Evolutionary conservation across 495 filamentous ascomycete genomes (phyloP).

Genomic region (Echria macrotheca): DNA sequence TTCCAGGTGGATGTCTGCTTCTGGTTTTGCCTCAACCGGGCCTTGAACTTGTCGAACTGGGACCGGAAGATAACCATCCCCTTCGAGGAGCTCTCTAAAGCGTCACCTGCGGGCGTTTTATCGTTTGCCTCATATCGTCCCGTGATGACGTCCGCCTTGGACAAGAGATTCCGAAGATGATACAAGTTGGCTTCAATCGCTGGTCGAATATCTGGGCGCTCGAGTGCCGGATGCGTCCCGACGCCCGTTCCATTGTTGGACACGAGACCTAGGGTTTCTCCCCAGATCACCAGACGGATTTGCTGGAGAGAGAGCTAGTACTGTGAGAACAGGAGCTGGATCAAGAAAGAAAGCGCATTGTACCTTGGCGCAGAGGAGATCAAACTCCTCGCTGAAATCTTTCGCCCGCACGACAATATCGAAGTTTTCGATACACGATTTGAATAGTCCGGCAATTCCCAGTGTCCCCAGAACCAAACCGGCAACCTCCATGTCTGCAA

Average conservation of each 20-base stretch:
- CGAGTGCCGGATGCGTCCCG: background rate
- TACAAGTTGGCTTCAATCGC: background rate
- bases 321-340: background rate
- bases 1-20: constrained; percentile 13
- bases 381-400: constrained; percentile 9
- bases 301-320: constrained; percentile 12
- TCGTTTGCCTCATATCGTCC: constrained; percentile 1
- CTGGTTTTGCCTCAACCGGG: constrained; percentile 11
- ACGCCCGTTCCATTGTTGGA: background rate
- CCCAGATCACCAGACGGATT: constrained; percentile 1
- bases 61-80: constrained; percentile 2
- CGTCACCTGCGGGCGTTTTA: background rate
- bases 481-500: too few relatives aligned
- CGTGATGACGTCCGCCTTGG: background rate
- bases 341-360: background rate
- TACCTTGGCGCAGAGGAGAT: constrained; percentile 14
- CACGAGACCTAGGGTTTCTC: background rate
- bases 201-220: background rate
- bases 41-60: constrained; percentile 11
- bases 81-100: background rate
- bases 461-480: constrained; percentile 6
- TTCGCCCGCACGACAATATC: constrained; percentile 10
- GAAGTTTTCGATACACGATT: constrained; percentile 12
- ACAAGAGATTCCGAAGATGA: background rate
- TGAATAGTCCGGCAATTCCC: constrained; percentile 9